Base-by-base conservation (phyloP, 176 grass and related monocot species). In the Carex myosuroides region DNA sequence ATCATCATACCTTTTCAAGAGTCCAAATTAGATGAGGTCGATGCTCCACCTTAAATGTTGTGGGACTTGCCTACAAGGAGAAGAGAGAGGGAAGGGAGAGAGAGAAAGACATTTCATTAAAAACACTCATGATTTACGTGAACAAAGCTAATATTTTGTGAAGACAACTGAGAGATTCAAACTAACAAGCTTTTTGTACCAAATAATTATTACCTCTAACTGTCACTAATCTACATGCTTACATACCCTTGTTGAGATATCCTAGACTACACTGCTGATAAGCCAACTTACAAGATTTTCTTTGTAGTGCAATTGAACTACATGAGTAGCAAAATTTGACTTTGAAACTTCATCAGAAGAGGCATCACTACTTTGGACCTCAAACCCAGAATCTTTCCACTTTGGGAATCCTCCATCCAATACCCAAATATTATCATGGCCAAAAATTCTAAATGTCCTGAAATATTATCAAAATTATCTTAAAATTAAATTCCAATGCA, bases 371-470 rank as follows among this genome's bases (percentile, higher is more conserved):
- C 83, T 86, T 85, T 82, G 86, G 30, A 95, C 44, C 70, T 89
- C 81, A 50, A 94, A 97, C 67, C 90, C 94, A 84, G 93, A 89
- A 89, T 60, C 80, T 71, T 11, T 81, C 96, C 96, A 99, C 33
- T 85, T 88, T 85, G 96, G 96, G 83, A 99, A 93, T 82, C 89
- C 96, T 86, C 93, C 93, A 79, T 99, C 91, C 87, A 99, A 81
- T 30, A 95, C 91, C 92, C 92, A 95, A 81, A 99, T 89, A 53
- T 95, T 79, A 66, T 87, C 85, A 68, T 99, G 93, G 53, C 96
- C 96, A 87, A 95, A 95, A 81, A 92, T 85, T 90, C 83, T 88
- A 85, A 99, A 95, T 84, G 90, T 95, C 96, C 91, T 99, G 73
- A 85, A 75, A 76, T 12, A 55, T 54, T 30, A 76, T 69, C 33